Evolutionary conservation across 768 basidiomycete genomes (phyloP).

Genomic region (Butyriboletus loyo): DNA sequence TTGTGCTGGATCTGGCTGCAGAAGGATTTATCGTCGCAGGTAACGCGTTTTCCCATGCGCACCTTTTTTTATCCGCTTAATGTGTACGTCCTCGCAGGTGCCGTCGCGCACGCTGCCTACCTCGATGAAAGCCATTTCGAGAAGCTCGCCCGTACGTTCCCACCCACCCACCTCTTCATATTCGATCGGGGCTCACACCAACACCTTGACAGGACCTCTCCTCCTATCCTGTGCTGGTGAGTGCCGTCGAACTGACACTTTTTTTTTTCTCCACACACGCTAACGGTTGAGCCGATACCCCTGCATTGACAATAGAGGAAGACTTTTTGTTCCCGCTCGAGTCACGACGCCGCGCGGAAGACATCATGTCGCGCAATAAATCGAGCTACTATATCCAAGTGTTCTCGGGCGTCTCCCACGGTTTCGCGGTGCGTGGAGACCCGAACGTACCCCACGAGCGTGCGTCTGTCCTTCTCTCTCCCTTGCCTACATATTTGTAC

Average conservation of each 20-base stretch:
- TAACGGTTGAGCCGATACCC: not conserved
- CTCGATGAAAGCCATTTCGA: slow-evolving; percentile 53
- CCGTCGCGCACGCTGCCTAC: slow-evolving; percentile 51
- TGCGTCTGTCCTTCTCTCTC: slow-evolving; percentile 7
- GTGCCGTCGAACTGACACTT: not conserved
- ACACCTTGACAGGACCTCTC: not conserved
- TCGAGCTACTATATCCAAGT: slow-evolving; percentile 53
- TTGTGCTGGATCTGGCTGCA: slow-evolving; percentile 42
- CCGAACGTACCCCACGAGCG: slow-evolving; percentile 15
- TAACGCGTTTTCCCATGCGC: slow-evolving; percentile 13
- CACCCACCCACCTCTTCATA: not conserved
- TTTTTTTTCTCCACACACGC: not conserved
- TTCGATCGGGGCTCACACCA: not conserved
- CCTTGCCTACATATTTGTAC: not conserved
- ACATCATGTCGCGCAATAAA: slow-evolving; percentile 47
- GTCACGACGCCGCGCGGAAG: slow-evolving; percentile 52
- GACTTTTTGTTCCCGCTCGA: slow-evolving; percentile 50
- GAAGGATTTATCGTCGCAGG: slow-evolving; percentile 45
- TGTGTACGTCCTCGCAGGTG: slow-evolving; percentile 26
- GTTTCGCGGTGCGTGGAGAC: slow-evolving; percentile 21
- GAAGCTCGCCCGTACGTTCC: slow-evolving; percentile 40
- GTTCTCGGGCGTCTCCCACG: slow-evolving; percentile 42
- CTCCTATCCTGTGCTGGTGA: slow-evolving; percentile 12
- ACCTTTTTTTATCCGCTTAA: not conserved
- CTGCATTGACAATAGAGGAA: slow-evolving; percentile 35